Conservation (phyloP, 257 asterid genomes). For the Sherardia arvensis region DNA sequence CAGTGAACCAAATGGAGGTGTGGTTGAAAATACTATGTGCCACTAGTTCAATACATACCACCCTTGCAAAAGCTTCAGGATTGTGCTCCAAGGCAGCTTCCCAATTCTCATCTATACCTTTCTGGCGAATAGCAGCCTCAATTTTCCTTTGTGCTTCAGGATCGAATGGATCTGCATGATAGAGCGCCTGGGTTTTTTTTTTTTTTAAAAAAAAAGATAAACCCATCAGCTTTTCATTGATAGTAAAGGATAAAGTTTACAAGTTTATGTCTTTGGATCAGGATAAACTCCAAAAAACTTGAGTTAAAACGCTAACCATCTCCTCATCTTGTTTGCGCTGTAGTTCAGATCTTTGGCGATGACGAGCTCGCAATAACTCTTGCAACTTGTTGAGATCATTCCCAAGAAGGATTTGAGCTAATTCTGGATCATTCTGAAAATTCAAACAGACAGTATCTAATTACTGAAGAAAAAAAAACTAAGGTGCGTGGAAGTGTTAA, state of each 20-base stretch:
- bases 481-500: background rate
- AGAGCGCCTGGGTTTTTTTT: constrained; percentile 68
- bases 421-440: constrained; percentile 84
- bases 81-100: constrained; percentile 91
- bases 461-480: background rate
- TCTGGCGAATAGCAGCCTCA: constrained; percentile 93
- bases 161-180: constrained; percentile 96
- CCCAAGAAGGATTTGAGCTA: constrained; percentile 90
- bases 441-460: constrained; percentile 19
- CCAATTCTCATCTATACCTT: constrained; percentile 99
- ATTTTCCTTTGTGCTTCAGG: constrained; percentile 96
- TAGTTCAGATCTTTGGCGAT: constrained; percentile 59
- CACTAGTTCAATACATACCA: constrained; percentile 41
- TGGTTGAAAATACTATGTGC: background rate
- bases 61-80: constrained; percentile 97
- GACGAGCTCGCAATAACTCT: constrained; percentile 66
- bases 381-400: constrained; percentile 80
- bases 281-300: background rate
- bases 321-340: constrained; percentile 83
- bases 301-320: constrained; percentile 45
- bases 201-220: background rate
- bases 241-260: background rate
- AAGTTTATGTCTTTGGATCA: background rate
- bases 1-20: background rate
- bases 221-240: constrained; percentile 8